Evolutionary conservation across 1,284 basidiomycete genomes (phyloP), one percentile per base, ranked within the genome.

Genomic region (Cutaneotrichosporon dermatis): DNA sequence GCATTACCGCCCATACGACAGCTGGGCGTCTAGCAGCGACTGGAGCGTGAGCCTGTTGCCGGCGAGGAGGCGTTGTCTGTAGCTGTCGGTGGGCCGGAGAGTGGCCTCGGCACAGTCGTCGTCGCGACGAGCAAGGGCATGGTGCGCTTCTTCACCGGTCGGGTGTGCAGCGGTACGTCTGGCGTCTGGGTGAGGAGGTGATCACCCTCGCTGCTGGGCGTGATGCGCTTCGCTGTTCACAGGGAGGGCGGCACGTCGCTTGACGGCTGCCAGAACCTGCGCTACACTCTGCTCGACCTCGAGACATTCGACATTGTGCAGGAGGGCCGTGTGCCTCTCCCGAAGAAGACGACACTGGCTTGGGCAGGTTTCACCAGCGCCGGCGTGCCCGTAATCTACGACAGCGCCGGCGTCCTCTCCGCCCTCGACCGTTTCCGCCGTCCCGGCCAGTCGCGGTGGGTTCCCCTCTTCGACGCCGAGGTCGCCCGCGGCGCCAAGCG

Each of bases 361-460:
- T 99, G 96, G 96, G 82, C 92, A 55, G 96, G 96, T 5, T 86
- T 97, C 66, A 90, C 88, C n/a, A 84, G 88, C 60, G 87, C 92
- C 78, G 88, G 90, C 39, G 87, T 88, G 43, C 96, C 96, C 0
- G 88, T 85, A 1, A 89, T 96, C 65, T 97, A 90, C 74, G 95
- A 98, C 71, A 92, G 89, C 7, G 81, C 84, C 1, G 94, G 94
- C 0, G 82, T 88, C 37, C 72, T 98, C 12, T 90, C 92, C 61
- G 76, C 92, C 10, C 83, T 99, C 65, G 92, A 95, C 51, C 88
- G 94, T 57, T 89, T 88, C 72, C 84, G 90, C 40, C 85, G 91
- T 42, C 91, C 89, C 1, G 85, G 90, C 34, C 92, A 96, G 72
- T 95, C 87, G 2, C 87, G 89, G 4, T 99, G 96, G 96, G 84